phyloP scores from a whole-genome alignment of 805 yeast genomes.

The Suhomyces vadensis region DNA sequence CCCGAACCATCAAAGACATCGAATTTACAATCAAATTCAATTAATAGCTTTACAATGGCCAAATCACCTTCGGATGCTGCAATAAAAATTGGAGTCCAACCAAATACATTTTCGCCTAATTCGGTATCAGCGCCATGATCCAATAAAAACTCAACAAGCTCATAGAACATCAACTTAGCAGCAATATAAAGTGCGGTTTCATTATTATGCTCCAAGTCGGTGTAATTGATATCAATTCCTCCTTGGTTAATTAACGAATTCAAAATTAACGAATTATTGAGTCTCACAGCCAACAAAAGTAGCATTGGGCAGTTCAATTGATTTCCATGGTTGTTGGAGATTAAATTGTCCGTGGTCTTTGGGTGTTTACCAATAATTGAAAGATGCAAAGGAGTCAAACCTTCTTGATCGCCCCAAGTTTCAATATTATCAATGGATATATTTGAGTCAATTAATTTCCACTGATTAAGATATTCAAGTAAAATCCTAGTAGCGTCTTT shows the following conservation, averaged over 20 bases:
- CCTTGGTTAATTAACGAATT: slow-evolving; percentile 52
- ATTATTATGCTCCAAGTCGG: slow-evolving; percentile 52
- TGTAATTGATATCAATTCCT: slow-evolving; percentile 64
- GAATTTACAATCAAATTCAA: slow-evolving; percentile 53
- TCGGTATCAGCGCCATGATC: slow-evolving; percentile 69
- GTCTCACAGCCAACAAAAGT: slow-evolving; percentile 65
- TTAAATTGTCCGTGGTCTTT: slow-evolving; percentile 60
- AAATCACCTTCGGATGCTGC: slow-evolving; percentile 84
- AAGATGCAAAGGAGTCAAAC: slow-evolving; percentile 77
- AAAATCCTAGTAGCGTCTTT: slow-evolving; percentile 59
- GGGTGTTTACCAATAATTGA: slow-evolving; percentile 86
- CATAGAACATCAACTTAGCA: slow-evolving; percentile 57
- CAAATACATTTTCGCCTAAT: slow-evolving; percentile 72
- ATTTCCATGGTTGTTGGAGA: slow-evolving; percentile 43
- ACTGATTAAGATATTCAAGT: slow-evolving; percentile 53
- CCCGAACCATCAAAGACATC: slow-evolving; percentile 76
- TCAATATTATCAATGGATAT: slow-evolving; percentile 55
- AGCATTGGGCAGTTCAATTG: slow-evolving; percentile 55
- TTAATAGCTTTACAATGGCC: slow-evolving; percentile 56
- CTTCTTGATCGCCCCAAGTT: slow-evolving; percentile 77
- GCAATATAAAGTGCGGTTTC: slow-evolving; percentile 89
- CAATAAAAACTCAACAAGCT: slow-evolving; percentile 57
- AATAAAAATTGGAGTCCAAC: slow-evolving; percentile 92
- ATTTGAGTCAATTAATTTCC: slow-evolving; percentile 56
- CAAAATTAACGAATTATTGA: slow-evolving; percentile 60